Evolutionary conservation across 768 basidiomycete species (phyloP).

Genomic region (Thelephora aurantiotincta): DNA sequence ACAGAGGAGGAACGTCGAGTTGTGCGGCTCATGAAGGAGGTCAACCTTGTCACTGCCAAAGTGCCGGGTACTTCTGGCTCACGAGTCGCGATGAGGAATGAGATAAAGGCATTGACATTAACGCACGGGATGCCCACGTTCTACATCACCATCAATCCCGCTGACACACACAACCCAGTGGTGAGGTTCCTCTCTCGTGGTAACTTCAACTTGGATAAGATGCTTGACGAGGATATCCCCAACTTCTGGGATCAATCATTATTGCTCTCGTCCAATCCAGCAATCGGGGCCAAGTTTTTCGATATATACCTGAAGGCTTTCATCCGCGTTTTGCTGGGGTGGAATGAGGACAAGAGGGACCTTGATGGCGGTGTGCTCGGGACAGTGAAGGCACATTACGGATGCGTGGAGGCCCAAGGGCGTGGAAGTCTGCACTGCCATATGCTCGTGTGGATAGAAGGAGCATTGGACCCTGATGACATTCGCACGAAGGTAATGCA

Average conservation of each 20-base stretch:
- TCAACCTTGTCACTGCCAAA: constrained; percentile 9
- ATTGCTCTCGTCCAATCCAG: constrained; percentile 25
- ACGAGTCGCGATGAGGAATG: constrained; percentile 19
- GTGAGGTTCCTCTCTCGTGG: constrained; percentile 23
- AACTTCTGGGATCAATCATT: constrained; percentile 19
- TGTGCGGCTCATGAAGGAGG: constrained; percentile 11
- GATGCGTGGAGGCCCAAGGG: constrained; percentile 15
- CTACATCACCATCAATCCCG: constrained; percentile 31
- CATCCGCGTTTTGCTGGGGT: constrained; percentile 8
- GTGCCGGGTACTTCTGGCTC: constrained; percentile 18
- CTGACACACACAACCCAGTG: constrained; percentile 26
- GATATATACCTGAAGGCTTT: constrained; percentile 24
- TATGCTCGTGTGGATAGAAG: constrained; percentile 17
- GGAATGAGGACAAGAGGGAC: too few species aligned
- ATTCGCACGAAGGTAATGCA: constrained; percentile 7
- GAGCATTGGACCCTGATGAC: constrained; percentile 11
- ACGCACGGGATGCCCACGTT: constrained; percentile 24
- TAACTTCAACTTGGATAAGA: constrained; percentile 21
- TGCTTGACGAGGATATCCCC: constrained; percentile 14
- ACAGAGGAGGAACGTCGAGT: constrained; percentile 18
- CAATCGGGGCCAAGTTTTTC: constrained; percentile 27
- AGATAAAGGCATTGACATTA: constrained; percentile 22
- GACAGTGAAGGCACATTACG: constrained; percentile 17
- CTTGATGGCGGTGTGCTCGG: constrained; percentile 23
- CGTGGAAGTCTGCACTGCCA: constrained; percentile 19